Conservation (phyloP, 2,329 filamentous ascomycete species). For the Talaromyces sp. region DNA sequence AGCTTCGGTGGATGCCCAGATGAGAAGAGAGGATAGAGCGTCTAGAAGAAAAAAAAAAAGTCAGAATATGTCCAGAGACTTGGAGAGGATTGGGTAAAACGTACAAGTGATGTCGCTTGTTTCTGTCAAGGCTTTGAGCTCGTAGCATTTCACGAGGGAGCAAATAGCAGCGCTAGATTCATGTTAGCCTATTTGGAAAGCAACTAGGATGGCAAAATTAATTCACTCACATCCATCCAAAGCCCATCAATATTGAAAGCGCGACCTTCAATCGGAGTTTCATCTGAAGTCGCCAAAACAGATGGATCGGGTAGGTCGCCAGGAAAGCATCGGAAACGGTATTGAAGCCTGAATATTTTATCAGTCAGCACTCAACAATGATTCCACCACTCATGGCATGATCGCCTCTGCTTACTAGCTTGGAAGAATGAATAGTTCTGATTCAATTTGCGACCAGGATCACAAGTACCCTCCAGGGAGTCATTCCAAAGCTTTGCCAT, state of each 20-base stretch:
- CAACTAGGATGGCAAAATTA: background rate
- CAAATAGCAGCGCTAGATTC: conserved; percentile 17
- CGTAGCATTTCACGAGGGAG: conserved; percentile 22
- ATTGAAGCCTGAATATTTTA: background rate
- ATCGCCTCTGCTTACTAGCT: background rate
- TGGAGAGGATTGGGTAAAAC: background rate
- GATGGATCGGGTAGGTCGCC: background rate
- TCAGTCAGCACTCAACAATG: too few species aligned
- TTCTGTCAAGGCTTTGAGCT: conserved; percentile 17
- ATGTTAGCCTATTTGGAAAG: background rate
- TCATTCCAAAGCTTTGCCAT: conserved; percentile 25
- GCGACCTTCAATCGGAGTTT: background rate
- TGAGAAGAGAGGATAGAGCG: conserved; percentile 15
- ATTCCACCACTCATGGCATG: too few species aligned
- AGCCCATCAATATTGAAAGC: background rate
- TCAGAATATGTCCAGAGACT: background rate
- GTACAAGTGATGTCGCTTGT: conserved; percentile 20
- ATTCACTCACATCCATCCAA: background rate
- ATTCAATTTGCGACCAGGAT: conserved; percentile 13
- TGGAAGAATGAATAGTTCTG: conserved; percentile 12
- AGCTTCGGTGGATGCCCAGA: conserved; percentile 22
- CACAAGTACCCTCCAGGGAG: conserved; percentile 18
- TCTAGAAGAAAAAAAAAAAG: conserved; percentile 10
- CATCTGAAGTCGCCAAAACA: background rate
- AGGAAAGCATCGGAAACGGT: background rate